Percentiles rank a stretch among this genome's conserved stretches.
phyloP scores from a whole-genome alignment of 2,329 filamentous ascomycete species.

The Proliferodiscus dingleyae region DNA sequence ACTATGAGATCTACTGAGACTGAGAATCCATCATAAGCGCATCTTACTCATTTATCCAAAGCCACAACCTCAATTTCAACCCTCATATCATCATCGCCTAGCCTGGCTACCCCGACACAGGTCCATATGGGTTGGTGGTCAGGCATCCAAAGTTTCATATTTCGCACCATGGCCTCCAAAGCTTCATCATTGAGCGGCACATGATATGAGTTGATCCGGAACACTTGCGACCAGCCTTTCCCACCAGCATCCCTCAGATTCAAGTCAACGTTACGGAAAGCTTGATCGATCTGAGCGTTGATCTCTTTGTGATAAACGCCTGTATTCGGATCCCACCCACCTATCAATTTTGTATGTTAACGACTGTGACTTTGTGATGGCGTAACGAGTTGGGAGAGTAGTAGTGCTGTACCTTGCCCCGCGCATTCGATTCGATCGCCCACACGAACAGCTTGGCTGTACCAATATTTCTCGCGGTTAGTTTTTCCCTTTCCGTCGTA shows the following conservation, averaged over 20 bases:
- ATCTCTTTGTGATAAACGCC: slow-evolving; percentile 32
- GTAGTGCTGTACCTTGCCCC: too few relatives aligned
- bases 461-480: background rate
- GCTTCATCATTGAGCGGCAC: slow-evolving; percentile 38
- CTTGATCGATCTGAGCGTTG: slow-evolving; percentile 44
- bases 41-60: too few relatives aligned
- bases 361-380: too few relatives aligned
- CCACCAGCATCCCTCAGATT: slow-evolving; percentile 48
- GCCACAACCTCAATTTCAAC: slow-evolving; percentile 56
- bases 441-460: background rate
- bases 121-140: slow-evolving; percentile 51
- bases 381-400: too few relatives aligned
- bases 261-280: slow-evolving; percentile 53
- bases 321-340: slow-evolving; percentile 32
- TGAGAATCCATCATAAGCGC: too few relatives aligned
- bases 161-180: slow-evolving; percentile 39
- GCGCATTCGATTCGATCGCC: background rate
- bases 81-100: slow-evolving; percentile 47
- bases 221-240: slow-evolving; percentile 53
- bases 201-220: slow-evolving; percentile 42
- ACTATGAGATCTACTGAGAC: too few relatives aligned
- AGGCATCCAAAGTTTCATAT: slow-evolving; percentile 47
- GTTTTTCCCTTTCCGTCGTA: background rate
- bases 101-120: slow-evolving; percentile 42
- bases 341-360: too few relatives aligned